Conservation (phyloP, 345 rosid species). For the Citrus glauca region DNA sequence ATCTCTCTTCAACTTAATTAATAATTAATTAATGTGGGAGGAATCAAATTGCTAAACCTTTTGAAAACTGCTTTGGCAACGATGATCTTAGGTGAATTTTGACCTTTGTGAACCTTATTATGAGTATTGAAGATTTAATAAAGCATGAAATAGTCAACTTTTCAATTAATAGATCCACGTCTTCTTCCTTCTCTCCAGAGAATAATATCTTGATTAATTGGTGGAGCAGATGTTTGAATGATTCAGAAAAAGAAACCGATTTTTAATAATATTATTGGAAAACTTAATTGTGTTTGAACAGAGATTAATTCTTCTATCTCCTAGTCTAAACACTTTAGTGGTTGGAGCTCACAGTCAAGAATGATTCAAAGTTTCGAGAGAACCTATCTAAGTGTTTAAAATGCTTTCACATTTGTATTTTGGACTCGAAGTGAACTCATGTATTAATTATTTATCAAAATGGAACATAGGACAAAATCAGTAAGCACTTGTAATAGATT, state of each 20-base stretch:
- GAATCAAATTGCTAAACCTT: slow-evolving; percentile 1
- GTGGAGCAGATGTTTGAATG: slow-evolving; percentile 13
- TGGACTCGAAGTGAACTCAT: background rate
- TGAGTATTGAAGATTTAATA: background rate
- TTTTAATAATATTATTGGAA: background rate
- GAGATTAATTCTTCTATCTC: slow-evolving; percentile 3
- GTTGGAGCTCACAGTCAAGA: slow-evolving; percentile 15
- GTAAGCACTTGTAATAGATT: background rate
- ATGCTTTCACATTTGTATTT: slow-evolving; percentile 12
- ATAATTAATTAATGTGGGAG: slow-evolving; percentile 7
- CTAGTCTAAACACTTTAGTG: slow-evolving; percentile 9
- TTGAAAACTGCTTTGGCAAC: slow-evolving; percentile 4
- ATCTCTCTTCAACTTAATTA: slow-evolving; percentile 4
- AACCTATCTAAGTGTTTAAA: background rate
- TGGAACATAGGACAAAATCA: background rate
- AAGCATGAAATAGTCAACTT: slow-evolving; percentile 9
- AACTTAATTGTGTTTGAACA: background rate
- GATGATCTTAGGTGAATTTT: slow-evolving; percentile 9
- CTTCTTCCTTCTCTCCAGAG: slow-evolving; percentile 3
- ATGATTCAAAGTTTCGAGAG: slow-evolving; percentile 11
- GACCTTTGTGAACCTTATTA: background rate
- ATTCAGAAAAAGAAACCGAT: background rate
- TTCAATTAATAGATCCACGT: background rate
- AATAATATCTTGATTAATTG: background rate
- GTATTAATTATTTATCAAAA: background rate